Percentiles rank a stretch among this genome's conserved stretches.
phyloP scores from a whole-genome alignment of 2,329 filamentous ascomycete species.

The Tympanopsis confertula region DNA sequence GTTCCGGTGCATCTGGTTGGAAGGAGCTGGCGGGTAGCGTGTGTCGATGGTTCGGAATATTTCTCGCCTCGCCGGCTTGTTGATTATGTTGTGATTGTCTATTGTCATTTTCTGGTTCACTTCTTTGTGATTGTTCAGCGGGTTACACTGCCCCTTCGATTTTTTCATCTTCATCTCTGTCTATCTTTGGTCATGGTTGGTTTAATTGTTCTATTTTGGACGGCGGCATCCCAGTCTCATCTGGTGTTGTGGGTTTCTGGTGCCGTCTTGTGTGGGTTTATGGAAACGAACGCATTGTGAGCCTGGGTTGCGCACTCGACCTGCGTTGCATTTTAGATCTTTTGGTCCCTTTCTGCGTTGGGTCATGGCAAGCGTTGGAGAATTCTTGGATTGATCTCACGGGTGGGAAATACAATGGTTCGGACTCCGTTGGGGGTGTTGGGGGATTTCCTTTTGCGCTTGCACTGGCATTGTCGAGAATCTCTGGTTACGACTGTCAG shows the following conservation, averaged over 20 bases:
- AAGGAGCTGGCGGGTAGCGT: slow-evolving; percentile 27
- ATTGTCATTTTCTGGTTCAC: no score
- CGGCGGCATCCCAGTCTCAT: no score
- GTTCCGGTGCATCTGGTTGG: slow-evolving; percentile 27
- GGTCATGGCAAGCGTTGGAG: slow-evolving; percentile 21
- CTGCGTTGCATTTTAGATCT: slow-evolving; percentile 11
- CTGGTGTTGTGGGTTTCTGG: no score
- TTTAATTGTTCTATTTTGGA: no score
- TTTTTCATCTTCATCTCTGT: background rate
- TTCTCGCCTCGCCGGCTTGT: slow-evolving; percentile 2
- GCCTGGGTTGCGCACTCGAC: slow-evolving; percentile 6
- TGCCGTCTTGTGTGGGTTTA: no score
- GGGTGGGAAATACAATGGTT: slow-evolving; percentile 22
- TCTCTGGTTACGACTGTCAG: slow-evolving; percentile 11
- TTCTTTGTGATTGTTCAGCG: no score
- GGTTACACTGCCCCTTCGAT: no score
- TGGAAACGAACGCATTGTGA: no score
- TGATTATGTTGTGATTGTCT: no score
- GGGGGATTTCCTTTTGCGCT: slow-evolving; percentile 22
- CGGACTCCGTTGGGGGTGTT: slow-evolving; percentile 23
- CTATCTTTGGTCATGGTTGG: background rate
- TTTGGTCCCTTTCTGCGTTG: slow-evolving; percentile 16
- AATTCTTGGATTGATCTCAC: slow-evolving; percentile 21
- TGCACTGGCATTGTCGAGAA: slow-evolving; percentile 11
- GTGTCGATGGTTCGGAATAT: slow-evolving; percentile 13